phyloP scores from a whole-genome alignment of 495 filamentous ascomycete genomes.

The Tuber melanosporum region DNA sequence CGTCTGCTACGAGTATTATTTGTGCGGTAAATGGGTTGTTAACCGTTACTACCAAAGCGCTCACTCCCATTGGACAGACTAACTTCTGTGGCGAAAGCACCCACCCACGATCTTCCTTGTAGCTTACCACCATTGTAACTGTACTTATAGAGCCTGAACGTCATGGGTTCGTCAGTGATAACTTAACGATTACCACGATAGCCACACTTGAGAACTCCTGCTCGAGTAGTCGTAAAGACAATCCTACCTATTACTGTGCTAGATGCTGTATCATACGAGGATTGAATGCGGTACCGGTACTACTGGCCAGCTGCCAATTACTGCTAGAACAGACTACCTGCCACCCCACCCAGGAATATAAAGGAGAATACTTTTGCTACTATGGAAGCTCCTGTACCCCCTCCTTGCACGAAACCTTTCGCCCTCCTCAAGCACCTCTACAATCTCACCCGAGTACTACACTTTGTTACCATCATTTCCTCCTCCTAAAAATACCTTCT shows the following conservation, averaged over 20 bases:
- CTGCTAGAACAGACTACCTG: background rate
- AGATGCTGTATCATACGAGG: background rate
- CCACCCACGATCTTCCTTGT: background rate
- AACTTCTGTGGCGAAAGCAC: background rate
- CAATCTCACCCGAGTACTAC: background rate
- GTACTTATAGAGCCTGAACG: background rate
- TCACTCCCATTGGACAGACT: background rate
- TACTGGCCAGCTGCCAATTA: too few relatives aligned
- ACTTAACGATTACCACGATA: background rate
- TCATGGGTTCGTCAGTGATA: background rate
- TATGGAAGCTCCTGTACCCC: background rate
- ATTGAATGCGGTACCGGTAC: background rate
- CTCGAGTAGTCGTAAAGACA: background rate
- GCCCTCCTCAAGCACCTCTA: background rate
- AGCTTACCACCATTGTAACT: background rate
- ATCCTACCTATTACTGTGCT: background rate
- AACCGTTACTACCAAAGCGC: background rate
- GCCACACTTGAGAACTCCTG: background rate
- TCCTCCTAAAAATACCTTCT: background rate
- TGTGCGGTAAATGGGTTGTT: background rate
- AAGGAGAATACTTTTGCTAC: background rate
- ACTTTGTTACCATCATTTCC: background rate
- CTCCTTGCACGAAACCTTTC: background rate
- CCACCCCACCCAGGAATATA: background rate
- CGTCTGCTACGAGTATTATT: conserved; percentile 11